A percentile compares a stretch with the other conserved stretches of the same genome.
These are phyloP conservation scores for Chromera velia DNA, from an alignment of 73 alveolate genomes.

Conservation along the genomic window DNA sequence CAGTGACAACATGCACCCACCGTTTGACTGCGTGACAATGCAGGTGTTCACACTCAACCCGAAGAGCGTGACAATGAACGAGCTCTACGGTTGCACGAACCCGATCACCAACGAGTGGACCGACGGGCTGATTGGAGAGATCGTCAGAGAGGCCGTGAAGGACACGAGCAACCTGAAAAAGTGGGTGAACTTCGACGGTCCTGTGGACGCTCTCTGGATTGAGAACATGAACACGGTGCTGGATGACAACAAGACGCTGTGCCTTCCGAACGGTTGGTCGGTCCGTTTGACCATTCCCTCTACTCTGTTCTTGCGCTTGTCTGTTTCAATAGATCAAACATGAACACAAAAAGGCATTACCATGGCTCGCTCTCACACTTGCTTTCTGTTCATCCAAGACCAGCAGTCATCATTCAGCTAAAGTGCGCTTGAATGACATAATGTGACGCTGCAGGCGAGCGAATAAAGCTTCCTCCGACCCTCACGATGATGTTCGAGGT, in stretches of 20 bases:
- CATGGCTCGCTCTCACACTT: background rate
- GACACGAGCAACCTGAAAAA: slow-evolving; percentile 52
- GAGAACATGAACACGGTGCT: slow-evolving; percentile 96
- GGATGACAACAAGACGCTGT: slow-evolving; percentile 84
- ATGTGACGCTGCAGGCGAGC: slow-evolving; percentile 43
- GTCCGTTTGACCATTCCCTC: slow-evolving; percentile 32
- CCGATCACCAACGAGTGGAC: slow-evolving; percentile 96
- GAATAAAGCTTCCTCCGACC: slow-evolving; percentile 57
- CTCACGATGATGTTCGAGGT: slow-evolving; percentile 91
- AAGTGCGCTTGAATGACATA: no score
- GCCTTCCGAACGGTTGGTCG: slow-evolving; percentile 70
- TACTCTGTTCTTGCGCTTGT: no score
- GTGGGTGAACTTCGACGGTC: slow-evolving; percentile 98
- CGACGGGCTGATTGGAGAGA: slow-evolving; percentile 87
- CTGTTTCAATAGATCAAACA: no score
- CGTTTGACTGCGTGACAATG: no score
- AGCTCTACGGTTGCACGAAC: slow-evolving; percentile 88
- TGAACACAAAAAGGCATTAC: background rate
- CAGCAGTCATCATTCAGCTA: no score
- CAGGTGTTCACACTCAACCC: background rate
- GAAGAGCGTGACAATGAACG: background rate
- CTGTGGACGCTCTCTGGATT: slow-evolving; percentile 98
- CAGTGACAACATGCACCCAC: no score
- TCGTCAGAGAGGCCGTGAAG: slow-evolving; percentile 80
- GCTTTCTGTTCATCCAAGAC: slow-evolving; percentile 7